These are phyloP conservation scores for Irpex lacteus DNA, from an alignment of 1,284 basidiomycete genomes.

Conservation along the genomic window DNA sequence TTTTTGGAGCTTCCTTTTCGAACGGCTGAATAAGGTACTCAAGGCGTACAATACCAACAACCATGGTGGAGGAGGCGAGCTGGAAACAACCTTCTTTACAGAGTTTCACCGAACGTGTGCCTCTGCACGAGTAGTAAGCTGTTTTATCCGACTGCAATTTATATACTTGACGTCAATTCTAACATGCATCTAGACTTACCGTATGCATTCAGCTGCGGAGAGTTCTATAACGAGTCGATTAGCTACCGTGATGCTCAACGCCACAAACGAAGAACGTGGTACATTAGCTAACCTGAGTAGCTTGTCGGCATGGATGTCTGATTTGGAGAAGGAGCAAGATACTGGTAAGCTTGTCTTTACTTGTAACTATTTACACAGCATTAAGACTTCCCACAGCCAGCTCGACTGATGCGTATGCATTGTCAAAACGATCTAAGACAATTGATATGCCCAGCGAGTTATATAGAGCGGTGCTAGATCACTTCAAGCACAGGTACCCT, in stretches of 20 bases:
- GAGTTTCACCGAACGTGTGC: conserved; percentile 32
- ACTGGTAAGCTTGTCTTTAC: background rate
- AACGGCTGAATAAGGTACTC: conserved; percentile 35
- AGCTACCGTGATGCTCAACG: background rate
- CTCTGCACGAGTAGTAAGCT: background rate
- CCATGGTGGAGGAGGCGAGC: conserved; percentile 27
- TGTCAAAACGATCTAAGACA: background rate
- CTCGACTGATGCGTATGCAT: background rate
- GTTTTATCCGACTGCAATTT: too few species aligned
- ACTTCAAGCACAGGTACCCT: background rate
- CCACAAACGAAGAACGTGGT: background rate
- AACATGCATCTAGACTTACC: too few species aligned
- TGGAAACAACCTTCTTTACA: conserved; percentile 32
- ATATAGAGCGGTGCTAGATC: background rate
- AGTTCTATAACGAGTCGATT: too few species aligned
- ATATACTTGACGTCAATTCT: too few species aligned
- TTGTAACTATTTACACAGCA: background rate
- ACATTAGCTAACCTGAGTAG: background rate
- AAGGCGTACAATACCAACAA: conserved; percentile 33
- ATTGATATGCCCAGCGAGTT: background rate
- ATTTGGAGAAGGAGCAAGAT: background rate
- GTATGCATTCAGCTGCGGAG: too few species aligned
- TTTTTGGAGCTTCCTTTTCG: conserved; percentile 39
- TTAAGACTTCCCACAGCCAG: background rate
- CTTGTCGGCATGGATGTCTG: background rate